Evolutionary conservation across 2,329 filamentous ascomycete species (phyloP).

Genomic region (Calcarisporium arbuscula): DNA sequence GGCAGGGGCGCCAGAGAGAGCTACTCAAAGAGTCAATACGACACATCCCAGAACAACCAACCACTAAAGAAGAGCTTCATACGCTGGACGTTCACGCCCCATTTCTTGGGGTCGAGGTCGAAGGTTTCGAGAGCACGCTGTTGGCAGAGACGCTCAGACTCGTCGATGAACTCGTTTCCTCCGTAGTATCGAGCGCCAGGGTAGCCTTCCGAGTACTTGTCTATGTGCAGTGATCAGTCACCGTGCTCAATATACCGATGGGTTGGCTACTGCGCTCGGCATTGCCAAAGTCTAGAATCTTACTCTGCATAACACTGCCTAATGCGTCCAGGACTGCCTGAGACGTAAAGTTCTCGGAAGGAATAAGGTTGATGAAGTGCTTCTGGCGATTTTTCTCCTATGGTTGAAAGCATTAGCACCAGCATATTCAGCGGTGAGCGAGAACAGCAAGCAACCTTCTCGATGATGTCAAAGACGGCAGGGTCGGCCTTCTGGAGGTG

Average conservation of each 20-base stretch:
- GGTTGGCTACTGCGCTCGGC: constrained; percentile 1
- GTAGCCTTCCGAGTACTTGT: constrained; percentile 98
- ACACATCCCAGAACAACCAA: too few species aligned
- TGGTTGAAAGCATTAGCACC: constrained; percentile 3
- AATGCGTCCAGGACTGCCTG: constrained; percentile 87
- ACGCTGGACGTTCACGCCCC: constrained; percentile 96
- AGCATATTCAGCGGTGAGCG: neutral
- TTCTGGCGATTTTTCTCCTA: constrained; percentile 97
- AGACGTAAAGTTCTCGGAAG: constrained; percentile 92
- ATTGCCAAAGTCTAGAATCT: constrained; percentile 18
- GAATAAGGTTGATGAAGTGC: constrained; percentile 96
- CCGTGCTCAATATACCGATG: constrained; percentile 4
- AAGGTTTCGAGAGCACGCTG: constrained; percentile 84
- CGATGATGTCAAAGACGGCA: constrained; percentile 78
- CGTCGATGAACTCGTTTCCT: constrained; percentile 93
- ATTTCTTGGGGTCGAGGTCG: constrained; percentile 73
- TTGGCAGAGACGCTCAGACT: constrained; percentile 84
- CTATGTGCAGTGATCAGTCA: constrained; percentile 37
- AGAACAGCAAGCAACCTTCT: constrained; percentile 59
- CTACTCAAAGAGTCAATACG: constrained; percentile 34
- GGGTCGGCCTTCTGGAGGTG: constrained; percentile 81
- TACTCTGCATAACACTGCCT: constrained; percentile 93
- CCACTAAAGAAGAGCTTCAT: constrained; percentile 24
- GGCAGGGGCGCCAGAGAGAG: constrained; percentile 66
- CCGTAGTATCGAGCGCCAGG: constrained; percentile 95